These are phyloP conservation scores for Globisporangium canariense DNA, from an alignment of 352 stramenopile species.

Conservation along the genomic window DNA sequence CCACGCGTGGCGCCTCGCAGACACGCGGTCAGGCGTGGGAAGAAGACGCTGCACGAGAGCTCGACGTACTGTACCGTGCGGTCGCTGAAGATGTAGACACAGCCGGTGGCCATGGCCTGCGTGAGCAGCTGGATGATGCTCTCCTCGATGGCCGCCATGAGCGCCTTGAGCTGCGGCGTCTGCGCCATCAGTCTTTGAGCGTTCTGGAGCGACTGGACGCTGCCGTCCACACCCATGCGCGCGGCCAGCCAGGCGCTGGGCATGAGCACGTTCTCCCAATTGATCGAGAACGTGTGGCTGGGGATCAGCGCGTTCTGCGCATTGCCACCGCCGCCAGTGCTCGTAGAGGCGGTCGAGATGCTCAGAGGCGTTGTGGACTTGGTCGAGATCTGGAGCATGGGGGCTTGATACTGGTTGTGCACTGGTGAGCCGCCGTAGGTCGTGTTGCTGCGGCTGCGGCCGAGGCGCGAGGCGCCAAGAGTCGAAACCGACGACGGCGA, in stretches of 20 bases:
- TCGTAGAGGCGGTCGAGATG: neutral
- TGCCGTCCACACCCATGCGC: conserved; percentile 29
- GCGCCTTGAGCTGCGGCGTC: conserved; percentile 14
- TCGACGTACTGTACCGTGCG: conserved; percentile 36
- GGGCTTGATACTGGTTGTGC: neutral
- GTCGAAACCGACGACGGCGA: conserved; percentile 9
- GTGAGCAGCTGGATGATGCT: conserved; percentile 32
- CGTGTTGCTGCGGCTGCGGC: conserved; percentile 2
- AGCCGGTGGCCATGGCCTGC: conserved; percentile 24
- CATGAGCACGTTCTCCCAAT: conserved; percentile 54
- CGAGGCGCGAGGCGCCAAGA: neutral
- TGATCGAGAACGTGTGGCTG: conserved; percentile 33
- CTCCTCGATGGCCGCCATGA: conserved; percentile 29
- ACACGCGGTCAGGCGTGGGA: conserved; percentile 34
- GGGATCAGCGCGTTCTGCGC: neutral
- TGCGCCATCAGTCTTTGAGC: conserved; percentile 19
- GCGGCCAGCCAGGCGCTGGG: conserved; percentile 35
- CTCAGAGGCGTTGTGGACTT: neutral
- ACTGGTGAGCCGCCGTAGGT: neutral
- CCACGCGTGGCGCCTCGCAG: conserved; percentile 26
- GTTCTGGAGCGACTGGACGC: conserved; percentile 21
- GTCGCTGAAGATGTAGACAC: conserved; percentile 47
- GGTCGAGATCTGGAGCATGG: conserved; percentile 10
- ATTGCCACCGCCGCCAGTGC: neutral
- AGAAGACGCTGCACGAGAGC: conserved; percentile 42